phyloP scores from a whole-genome alignment of 208 protist species.

The Leishmania turanica region DNA sequence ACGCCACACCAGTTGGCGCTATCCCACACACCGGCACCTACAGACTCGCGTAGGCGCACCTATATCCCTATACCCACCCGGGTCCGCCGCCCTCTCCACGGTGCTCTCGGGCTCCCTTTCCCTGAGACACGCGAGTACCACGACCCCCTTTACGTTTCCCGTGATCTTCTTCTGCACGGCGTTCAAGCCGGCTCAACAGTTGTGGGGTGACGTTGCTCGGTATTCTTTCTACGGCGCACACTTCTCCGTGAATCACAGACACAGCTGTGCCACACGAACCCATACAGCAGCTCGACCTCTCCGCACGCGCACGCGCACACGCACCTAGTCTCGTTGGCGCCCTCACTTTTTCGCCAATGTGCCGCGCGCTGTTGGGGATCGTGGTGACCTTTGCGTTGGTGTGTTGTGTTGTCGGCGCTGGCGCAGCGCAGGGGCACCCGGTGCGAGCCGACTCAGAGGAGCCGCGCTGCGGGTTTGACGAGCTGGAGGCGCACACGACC shows the following conservation, averaged over 20 bases:
- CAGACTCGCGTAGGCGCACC: not conserved
- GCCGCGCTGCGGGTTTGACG: slow-evolving; percentile 5
- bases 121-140: not conserved
- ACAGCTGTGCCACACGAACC: not conserved
- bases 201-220: not conserved
- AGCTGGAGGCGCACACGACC: not conserved
- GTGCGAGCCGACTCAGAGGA: not conserved
- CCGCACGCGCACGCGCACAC: not conserved
- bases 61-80: not conserved
- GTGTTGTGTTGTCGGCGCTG: not conserved
- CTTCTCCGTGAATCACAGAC: not conserved
- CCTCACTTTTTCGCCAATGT: not conserved
- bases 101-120: not conserved
- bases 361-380: not conserved
- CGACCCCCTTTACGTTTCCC: not conserved
- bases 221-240: not conserved
- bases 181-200: not conserved
- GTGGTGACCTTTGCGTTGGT: not conserved
- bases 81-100: not conserved
- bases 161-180: not conserved
- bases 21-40: no score
- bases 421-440: not conserved
- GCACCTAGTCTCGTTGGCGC: not conserved
- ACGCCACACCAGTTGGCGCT: no score
- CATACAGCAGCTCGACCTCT: not conserved